Percentiles rank a stretch among this genome's conserved stretches.
Evolutionary conservation across 2,329 filamentous ascomycete species (phyloP).

Genomic region (Clarireedia monteithiana): DNA sequence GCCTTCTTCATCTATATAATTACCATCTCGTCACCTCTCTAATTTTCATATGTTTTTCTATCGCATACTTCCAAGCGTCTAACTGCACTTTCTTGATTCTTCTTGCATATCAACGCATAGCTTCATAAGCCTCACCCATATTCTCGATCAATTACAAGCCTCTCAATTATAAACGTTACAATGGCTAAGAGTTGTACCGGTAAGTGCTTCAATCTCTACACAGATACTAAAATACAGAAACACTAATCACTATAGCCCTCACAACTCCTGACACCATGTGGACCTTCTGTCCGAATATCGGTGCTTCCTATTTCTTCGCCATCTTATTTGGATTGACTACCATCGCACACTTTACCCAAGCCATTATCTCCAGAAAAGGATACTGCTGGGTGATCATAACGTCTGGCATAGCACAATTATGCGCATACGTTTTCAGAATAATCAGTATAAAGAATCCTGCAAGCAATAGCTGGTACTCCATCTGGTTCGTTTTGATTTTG

Average conservation of each 20-base stretch:
- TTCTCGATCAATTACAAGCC: too few species aligned
- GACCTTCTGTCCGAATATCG: slow-evolving; percentile 25
- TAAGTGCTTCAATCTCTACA: background rate
- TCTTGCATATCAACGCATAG: too few species aligned
- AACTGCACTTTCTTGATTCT: too few species aligned
- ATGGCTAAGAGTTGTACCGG: background rate
- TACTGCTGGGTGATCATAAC: slow-evolving; percentile 15
- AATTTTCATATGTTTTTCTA: too few species aligned
- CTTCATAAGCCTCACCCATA: too few species aligned
- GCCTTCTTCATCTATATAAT: too few species aligned
- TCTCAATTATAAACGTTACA: background rate
- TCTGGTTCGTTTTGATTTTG: slow-evolving; percentile 20
- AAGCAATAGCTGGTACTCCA: slow-evolving; percentile 15
- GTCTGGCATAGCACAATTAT: slow-evolving; percentile 11
- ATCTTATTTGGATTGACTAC: slow-evolving; percentile 29
- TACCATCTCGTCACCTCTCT: too few species aligned
- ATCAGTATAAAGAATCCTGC: slow-evolving; percentile 25
- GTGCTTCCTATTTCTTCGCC: slow-evolving; percentile 29
- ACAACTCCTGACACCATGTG: slow-evolving; percentile 5
- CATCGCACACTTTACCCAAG: slow-evolving; percentile 28
- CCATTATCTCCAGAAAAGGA: slow-evolving; percentile 27
- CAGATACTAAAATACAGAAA: background rate
- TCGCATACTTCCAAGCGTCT: too few species aligned
- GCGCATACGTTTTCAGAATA: slow-evolving; percentile 15
- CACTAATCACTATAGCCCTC: background rate